Conservation (phyloP, 2,329 filamentous ascomycete genomes). For the Trichoderma arundinaceum region DNA sequence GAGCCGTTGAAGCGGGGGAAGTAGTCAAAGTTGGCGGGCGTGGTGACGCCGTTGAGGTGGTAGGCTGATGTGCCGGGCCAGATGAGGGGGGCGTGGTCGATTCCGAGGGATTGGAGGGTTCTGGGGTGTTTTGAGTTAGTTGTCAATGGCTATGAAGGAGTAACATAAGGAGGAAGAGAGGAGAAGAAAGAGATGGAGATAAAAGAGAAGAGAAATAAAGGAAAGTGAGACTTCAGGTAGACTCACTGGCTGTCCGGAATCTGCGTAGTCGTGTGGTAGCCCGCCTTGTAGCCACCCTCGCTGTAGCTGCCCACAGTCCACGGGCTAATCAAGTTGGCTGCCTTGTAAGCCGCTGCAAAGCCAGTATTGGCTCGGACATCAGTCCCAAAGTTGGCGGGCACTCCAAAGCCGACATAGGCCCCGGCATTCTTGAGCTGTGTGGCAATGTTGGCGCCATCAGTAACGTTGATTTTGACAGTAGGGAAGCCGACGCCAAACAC, state of each 20-base stretch:
- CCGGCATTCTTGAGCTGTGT: conserved; percentile 20
- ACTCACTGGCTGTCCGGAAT: conserved; percentile 25
- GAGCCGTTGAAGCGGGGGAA: conserved; percentile 28
- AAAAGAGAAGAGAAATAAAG: too few relatives aligned
- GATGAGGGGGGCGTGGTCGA: conserved; percentile 24
- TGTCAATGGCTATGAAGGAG: neutral
- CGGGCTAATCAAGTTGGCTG: conserved; percentile 25
- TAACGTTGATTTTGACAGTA: conserved; percentile 11
- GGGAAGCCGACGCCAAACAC: conserved; percentile 24
- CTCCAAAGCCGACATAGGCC: conserved; percentile 12
- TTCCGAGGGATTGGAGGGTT: conserved; percentile 23
- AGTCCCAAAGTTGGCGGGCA: neutral
- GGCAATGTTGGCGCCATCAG: conserved; percentile 20
- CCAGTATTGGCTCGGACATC: conserved; percentile 21
- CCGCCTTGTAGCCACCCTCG: conserved; percentile 15
- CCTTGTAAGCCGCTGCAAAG: conserved; percentile 23
- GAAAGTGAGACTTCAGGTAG: too few relatives aligned
- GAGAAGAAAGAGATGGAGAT: neutral
- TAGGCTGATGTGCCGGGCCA: conserved; percentile 27
- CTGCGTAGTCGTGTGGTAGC: conserved; percentile 27
- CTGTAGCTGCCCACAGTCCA: conserved; percentile 27
- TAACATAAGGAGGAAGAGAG: neutral
- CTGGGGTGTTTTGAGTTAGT: neutral
- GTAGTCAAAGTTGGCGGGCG: conserved; percentile 19
- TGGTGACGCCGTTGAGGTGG: conserved; percentile 26